A percentile compares a stretch with the other conserved stretches of the same genome.
phyloP scores from a whole-genome alignment of 176 grass and related monocot species.

The Juncus inflexus region DNA sequence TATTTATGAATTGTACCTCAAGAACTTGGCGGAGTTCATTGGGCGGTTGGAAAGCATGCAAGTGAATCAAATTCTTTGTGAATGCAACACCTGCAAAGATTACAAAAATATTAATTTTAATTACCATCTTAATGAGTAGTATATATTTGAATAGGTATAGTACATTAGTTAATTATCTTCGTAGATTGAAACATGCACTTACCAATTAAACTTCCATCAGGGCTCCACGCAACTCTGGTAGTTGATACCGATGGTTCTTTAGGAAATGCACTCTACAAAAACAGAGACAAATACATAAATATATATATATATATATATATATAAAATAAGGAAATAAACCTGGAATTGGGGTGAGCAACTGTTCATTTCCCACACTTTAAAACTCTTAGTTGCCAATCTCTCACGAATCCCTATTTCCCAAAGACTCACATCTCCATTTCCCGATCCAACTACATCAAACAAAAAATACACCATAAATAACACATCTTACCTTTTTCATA shows the following conservation, averaged over 20 bases:
- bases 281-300: slow-evolving; percentile 13
- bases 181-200: slow-evolving; percentile 25
- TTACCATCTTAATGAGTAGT: neutral
- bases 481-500: neutral
- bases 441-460: slow-evolving; percentile 58
- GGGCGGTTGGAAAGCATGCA: slow-evolving; percentile 71
- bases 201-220: slow-evolving; percentile 94
- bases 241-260: slow-evolving; percentile 74
- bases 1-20: slow-evolving; percentile 45
- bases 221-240: slow-evolving; percentile 84
- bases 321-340: slow-evolving; percentile 31
- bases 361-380: slow-evolving; percentile 70
- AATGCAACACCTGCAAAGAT: slow-evolving; percentile 75
- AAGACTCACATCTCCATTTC: slow-evolving; percentile 84
- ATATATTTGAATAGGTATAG: neutral
- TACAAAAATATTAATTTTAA: neutral
- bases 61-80: slow-evolving; percentile 83
- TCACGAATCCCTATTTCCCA: slow-evolving; percentile 83
- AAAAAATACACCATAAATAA: slow-evolving; percentile 13
- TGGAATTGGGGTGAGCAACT: slow-evolving; percentile 45
- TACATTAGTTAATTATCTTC: slow-evolving; percentile 16
- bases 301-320: slow-evolving; percentile 26
- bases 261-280: slow-evolving; percentile 37
- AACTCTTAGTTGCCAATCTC: slow-evolving; percentile 65
- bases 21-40: slow-evolving; percentile 72